A percentile compares a stretch with the other conserved stretches of the same genome.
phyloP scores from a whole-genome alignment of 2,329 filamentous ascomycete genomes.

The Parastagonospora avenae region DNA sequence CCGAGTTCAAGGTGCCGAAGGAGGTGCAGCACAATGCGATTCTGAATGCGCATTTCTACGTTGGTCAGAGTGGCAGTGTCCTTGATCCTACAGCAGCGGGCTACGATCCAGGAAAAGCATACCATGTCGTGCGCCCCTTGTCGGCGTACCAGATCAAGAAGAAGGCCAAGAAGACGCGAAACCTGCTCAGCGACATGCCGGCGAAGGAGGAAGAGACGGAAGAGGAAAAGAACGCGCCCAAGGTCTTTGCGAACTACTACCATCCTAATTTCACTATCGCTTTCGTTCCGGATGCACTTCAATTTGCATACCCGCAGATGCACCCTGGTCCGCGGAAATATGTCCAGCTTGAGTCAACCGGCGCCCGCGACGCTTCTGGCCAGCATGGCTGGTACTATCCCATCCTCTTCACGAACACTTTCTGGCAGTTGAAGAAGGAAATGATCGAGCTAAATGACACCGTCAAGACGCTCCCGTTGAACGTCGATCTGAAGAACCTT shows the following conservation, averaged over 20 bases:
- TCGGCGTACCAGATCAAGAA: constrained; percentile 92
- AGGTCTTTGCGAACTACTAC: constrained; percentile 84
- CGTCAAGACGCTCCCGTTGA: constrained; percentile 78
- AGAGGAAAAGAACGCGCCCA: constrained; percentile 61
- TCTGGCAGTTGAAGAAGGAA: constrained; percentile 92
- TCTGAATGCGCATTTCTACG: constrained; percentile 91
- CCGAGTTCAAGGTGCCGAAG: constrained; percentile 75
- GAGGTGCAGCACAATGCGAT: constrained; percentile 90
- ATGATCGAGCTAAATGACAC: constrained; percentile 94
- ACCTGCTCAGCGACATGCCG: constrained; percentile 66
- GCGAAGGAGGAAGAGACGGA: constrained; percentile 56
- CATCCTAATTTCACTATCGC: constrained; percentile 93
- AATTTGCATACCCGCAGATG: constrained; percentile 68
- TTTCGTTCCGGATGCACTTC: constrained; percentile 79
- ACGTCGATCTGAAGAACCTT: constrained; percentile 82
- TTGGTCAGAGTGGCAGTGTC: constrained; percentile 75
- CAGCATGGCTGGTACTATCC: constrained; percentile 94
- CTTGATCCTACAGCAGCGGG: constrained; percentile 74
- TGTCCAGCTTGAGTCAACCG: constrained; percentile 77
- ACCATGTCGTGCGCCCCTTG: constrained; percentile 82
- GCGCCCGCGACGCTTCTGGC: constrained; percentile 80
- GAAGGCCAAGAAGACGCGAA: constrained; percentile 85
- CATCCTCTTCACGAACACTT: constrained; percentile 89
- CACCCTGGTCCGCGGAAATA: constrained; percentile 79
- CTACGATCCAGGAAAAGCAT: constrained; percentile 78